A percentile compares a stretch with the other conserved stretches of the same genome.
phyloP scores from a whole-genome alignment of 1,284 basidiomycete species.

The Wallemia ichthyophaga region DNA sequence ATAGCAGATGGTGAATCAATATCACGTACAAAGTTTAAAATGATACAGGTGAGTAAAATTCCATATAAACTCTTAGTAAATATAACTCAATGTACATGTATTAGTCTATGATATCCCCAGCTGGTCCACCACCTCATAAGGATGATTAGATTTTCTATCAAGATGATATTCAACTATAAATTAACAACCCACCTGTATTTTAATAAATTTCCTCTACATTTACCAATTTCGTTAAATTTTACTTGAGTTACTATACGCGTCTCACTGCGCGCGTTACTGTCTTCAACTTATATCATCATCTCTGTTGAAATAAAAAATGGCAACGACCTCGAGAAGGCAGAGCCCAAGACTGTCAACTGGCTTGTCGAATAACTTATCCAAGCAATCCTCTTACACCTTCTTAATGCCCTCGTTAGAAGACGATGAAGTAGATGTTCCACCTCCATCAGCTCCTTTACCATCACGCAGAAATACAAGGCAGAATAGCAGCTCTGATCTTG shows the following conservation, averaged over 20 bases:
- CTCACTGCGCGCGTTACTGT: not conserved
- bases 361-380: not conserved
- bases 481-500: too few relatives aligned
- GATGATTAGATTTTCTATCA: constrained; percentile 33
- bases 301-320: not conserved
- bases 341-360: not conserved
- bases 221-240: not conserved
- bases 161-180: too few relatives aligned
- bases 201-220: not conserved
- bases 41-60: constrained; percentile 44
- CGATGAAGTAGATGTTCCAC: not conserved
- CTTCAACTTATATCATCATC: not conserved
- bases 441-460: not conserved
- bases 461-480: not conserved
- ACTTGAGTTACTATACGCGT: not conserved
- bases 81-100: too few relatives aligned
- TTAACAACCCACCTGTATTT: too few relatives aligned
- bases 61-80: not conserved
- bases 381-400: not conserved
- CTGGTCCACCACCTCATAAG: constrained; percentile 74
- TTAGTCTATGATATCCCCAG: constrained; percentile 96
- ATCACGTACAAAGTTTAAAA: constrained; percentile 72
- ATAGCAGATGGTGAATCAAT: constrained; percentile 78
- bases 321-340: not conserved
- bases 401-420: not conserved